Base-by-base conservation (phyloP, 2,329 filamentous ascomycete species). In the Myriosclerotinia duriaeana region DNA sequence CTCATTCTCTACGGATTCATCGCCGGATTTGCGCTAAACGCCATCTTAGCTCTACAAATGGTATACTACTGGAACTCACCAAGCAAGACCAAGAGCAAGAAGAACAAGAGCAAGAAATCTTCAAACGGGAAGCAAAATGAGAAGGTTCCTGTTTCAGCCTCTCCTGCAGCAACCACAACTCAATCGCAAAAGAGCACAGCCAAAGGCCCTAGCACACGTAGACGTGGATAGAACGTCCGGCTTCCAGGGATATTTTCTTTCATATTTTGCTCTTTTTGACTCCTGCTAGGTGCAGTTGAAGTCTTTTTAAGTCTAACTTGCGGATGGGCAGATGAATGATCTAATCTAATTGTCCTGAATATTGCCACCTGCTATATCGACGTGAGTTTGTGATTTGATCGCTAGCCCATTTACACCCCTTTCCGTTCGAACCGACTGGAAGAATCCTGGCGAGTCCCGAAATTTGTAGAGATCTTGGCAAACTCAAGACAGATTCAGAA, bases 1-100 rank as follows among this genome's bases (percentile, higher is more conserved):
- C 84, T 98, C 67, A 98, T 99, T 74, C 85, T 99, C 36, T 98
- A 96, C 80, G 91, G 93, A 61, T 98, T 96, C 83, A 81, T 98
- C 65, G 92, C 93, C 9, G 95, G 93, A 38, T 97, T 97, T 77
- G 80, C 83, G n/a, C 86, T 99, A 73, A 99, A 99, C 79, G 83
- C 88, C 67, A 85, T 99, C 66, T 83, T 99, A 67, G 93, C 93
- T 17, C 80, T 84, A 50, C 95, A 99, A 82, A 95, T 99, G 90
- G 77, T 96, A 38, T 96, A 93, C 80, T 98, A 98, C 83, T 99
- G 95, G 95, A 97, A 97, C 75, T 80, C 83, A 9, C 84, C 85
- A 12, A 66, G 53, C 34, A 66, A 66, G 53, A 61, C 1, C 30
- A 66, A 66, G 64, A 48, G 36, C 55, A 66, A 66, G 58, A 61